Conservation (phyloP, 352 stramenopile species). For the Phytophthora foliorum region DNA sequence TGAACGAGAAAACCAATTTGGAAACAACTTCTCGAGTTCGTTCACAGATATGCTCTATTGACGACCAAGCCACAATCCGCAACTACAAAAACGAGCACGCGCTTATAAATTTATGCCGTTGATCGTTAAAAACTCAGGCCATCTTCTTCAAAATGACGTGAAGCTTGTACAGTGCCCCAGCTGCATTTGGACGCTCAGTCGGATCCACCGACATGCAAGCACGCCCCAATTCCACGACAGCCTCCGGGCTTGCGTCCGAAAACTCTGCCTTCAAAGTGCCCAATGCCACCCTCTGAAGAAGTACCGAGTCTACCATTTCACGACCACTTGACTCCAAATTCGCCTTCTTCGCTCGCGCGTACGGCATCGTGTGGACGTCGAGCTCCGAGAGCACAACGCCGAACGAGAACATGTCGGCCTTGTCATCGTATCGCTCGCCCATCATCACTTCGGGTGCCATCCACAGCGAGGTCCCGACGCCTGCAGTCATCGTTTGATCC, state of each 20-base stretch:
- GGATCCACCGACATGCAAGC: conserved; percentile 35
- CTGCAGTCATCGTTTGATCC: conserved; percentile 44
- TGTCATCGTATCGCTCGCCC: conserved; percentile 32
- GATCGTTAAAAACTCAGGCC: neutral
- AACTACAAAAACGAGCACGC: neutral
- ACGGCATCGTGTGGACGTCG: conserved; percentile 60
- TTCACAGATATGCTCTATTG: neutral
- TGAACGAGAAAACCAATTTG: too few species aligned
- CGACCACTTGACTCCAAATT: conserved; percentile 28
- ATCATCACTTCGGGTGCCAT: conserved; percentile 36
- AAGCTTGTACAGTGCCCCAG: conserved; percentile 39
- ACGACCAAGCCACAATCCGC: neutral
- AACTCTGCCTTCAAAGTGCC: conserved; percentile 37
- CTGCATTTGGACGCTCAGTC: conserved; percentile 30
- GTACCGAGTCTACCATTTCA: conserved; percentile 30
- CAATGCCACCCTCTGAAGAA: conserved; percentile 32
- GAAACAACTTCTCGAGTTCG: too few species aligned
- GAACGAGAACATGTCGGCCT: conserved; percentile 37
- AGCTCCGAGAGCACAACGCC: conserved; percentile 54
- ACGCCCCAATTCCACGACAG: conserved; percentile 24
- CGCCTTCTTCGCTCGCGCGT: conserved; percentile 53
- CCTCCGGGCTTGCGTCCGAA: conserved; percentile 26
- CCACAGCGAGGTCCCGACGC: conserved; percentile 39
- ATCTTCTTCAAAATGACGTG: conserved; percentile 34
- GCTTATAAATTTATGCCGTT: conserved; percentile 27